Percentiles rank a stretch among this genome's conserved stretches.
phyloP scores from a whole-genome alignment of 352 stramenopile genomes.

The Globisporangium paddicum region DNA sequence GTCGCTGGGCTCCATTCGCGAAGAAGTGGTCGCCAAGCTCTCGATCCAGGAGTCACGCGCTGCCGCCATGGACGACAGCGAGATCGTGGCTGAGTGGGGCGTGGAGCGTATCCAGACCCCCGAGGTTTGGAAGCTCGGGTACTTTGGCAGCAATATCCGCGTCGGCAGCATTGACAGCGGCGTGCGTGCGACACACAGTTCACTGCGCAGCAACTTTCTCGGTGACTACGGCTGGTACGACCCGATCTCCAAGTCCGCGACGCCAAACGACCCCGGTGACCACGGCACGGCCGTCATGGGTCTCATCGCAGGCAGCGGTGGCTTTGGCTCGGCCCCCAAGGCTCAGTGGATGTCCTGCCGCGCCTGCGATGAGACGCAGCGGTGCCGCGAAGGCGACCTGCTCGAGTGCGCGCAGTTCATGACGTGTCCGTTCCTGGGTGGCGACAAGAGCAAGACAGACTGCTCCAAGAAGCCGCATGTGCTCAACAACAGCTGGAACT shows the following conservation, averaged over 20 bases:
- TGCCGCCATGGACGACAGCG: constrained; percentile 11
- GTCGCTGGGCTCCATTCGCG: constrained; percentile 23
- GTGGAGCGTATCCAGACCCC: constrained; percentile 34
- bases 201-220: constrained; percentile 29
- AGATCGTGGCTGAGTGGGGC: constrained; percentile 30
- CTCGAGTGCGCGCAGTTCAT: constrained; percentile 44
- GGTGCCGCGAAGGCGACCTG: constrained; percentile 29
- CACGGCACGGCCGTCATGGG: constrained; percentile 38
- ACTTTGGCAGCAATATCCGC: constrained; percentile 31
- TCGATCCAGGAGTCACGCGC: constrained; percentile 11
- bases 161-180: constrained; percentile 47
- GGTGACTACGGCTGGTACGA: constrained; percentile 51
- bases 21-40: constrained; percentile 18
- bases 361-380: constrained; percentile 23
- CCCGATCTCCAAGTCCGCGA: constrained; percentile 19
- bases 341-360: constrained; percentile 41
- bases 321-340: constrained; percentile 31
- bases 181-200: constrained; percentile 28
- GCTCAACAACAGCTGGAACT: constrained; percentile 66
- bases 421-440: constrained; percentile 27
- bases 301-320: constrained; percentile 21
- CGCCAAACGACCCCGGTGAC: constrained; percentile 28
- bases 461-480: constrained; percentile 47
- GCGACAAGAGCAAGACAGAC: constrained; percentile 19
- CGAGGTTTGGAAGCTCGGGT: constrained; percentile 30